phyloP scores from a whole-genome alignment of 768 basidiomycete genomes.

The Agrocybe praecox region DNA sequence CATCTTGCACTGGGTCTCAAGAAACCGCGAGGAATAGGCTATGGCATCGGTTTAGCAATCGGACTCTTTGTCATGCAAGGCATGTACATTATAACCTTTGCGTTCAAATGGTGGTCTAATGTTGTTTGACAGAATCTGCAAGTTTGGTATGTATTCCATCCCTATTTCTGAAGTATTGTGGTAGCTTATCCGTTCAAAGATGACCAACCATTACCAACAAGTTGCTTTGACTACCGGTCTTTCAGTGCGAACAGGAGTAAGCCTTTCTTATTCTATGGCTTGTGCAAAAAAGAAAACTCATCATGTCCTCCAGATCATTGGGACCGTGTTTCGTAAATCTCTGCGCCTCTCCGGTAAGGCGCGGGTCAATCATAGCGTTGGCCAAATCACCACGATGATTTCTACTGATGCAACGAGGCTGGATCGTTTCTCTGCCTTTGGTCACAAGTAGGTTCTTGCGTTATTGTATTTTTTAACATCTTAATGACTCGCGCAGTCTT shows the following conservation, averaged over 20 bases:
- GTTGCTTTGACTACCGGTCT: constrained; percentile 49
- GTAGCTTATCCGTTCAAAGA: constrained; percentile 19
- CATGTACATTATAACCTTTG: constrained; percentile 18
- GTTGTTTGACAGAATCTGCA: constrained; percentile 31
- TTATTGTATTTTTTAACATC: not conserved
- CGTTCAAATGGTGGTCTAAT: not conserved
- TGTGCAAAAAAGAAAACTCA: not conserved
- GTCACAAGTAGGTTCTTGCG: constrained; percentile 35
- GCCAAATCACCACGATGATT: constrained; percentile 73
- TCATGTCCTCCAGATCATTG: constrained; percentile 36
- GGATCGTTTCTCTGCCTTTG: constrained; percentile 49
- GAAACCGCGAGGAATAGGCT: constrained; percentile 53
- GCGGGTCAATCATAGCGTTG: constrained; percentile 58
- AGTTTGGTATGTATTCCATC: constrained; percentile 37
- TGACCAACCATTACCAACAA: constrained; percentile 50
- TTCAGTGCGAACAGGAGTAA: constrained; percentile 47
- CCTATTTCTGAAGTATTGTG: not conserved
- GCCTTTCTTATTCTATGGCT: constrained; percentile 5
- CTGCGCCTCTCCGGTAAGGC: constrained; percentile 65
- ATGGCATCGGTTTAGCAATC: constrained; percentile 61
- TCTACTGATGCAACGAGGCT: constrained; percentile 63
- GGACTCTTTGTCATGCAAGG: constrained; percentile 67
- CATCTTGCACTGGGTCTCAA: constrained; percentile 29
- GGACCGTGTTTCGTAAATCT: constrained; percentile 64
- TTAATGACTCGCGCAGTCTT: constrained; percentile 35